Conservation (phyloP, 164 flowering plant genomes). For the Houttuynia cordata region DNA sequence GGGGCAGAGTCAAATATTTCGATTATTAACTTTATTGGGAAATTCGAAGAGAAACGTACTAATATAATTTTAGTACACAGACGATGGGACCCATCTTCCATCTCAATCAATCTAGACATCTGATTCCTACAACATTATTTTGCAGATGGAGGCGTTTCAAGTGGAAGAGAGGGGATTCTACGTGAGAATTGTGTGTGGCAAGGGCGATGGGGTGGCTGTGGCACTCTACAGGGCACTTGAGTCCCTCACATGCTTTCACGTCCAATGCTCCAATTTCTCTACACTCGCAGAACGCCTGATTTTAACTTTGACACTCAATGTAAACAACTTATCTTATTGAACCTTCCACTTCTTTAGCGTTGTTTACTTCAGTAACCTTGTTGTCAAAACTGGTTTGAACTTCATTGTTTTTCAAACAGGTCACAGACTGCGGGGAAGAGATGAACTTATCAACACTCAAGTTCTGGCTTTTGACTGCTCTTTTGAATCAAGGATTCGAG, state of each 20-base stretch:
- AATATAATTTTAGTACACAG: too few species aligned
- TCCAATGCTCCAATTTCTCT: constrained; percentile 45
- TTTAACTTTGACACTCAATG: constrained; percentile 45
- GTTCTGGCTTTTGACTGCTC: constrained; percentile 47
- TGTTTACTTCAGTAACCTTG: neutral
- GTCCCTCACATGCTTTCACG: constrained; percentile 34
- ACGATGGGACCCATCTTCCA: neutral
- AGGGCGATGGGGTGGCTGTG: constrained; percentile 45
- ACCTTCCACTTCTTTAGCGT: neutral
- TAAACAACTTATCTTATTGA: constrained; percentile 16
- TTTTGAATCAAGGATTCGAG: constrained; percentile 61
- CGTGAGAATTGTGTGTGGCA: constrained; percentile 41
- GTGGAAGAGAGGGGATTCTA: constrained; percentile 59
- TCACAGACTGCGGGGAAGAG: constrained; percentile 28
- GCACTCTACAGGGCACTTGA: constrained; percentile 63
- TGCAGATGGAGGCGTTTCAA: constrained; percentile 65
- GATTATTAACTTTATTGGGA: too few species aligned
- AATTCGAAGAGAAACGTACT: too few species aligned
- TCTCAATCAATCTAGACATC: neutral
- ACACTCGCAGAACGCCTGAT: constrained; percentile 29
- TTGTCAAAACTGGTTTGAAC: too few species aligned
- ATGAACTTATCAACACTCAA: constrained; percentile 44
- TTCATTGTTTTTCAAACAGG: constrained; percentile 23
- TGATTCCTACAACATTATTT: neutral
- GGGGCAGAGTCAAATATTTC: too few species aligned